These are phyloP conservation scores for Sclerotinia glacialis DNA, from an alignment of 2,329 filamentous ascomycete species.

Conservation along the genomic window DNA sequence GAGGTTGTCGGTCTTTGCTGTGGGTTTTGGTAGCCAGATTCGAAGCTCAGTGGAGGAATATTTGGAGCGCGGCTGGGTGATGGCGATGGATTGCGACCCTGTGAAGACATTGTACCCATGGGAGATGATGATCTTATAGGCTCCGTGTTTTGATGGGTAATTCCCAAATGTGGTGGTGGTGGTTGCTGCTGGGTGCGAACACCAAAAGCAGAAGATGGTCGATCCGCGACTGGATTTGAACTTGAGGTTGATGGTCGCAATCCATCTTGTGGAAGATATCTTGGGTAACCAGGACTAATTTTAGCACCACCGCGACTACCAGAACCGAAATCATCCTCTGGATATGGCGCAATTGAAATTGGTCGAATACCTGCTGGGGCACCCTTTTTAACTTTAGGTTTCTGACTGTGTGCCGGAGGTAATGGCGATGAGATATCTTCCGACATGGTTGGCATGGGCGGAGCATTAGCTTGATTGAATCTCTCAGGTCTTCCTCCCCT, in stretches of 20 bases:
- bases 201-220: slow-evolving; percentile 48
- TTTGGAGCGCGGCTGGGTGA: slow-evolving; percentile 13
- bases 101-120: slow-evolving; percentile 47
- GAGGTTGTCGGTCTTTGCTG: slow-evolving; percentile 21
- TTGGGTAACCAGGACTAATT: slow-evolving; percentile 9
- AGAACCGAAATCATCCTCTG: slow-evolving; percentile 56
- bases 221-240: slow-evolving; percentile 45
- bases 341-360: slow-evolving; percentile 60
- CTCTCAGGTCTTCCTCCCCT: slow-evolving; percentile 59
- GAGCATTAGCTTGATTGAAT: slow-evolving; percentile 47
- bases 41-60: slow-evolving; percentile 20
- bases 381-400: slow-evolving; percentile 19
- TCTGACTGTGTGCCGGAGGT: slow-evolving; percentile 30
- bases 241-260: slow-evolving; percentile 35
- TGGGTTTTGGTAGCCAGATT: slow-evolving; percentile 21
- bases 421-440: slow-evolving; percentile 33
- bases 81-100: slow-evolving; percentile 30
- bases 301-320: slow-evolving; percentile 4
- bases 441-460: slow-evolving; percentile 36
- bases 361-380: slow-evolving; percentile 26
- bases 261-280: slow-evolving; percentile 45
- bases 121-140: slow-evolving; percentile 46
- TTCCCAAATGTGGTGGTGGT: slow-evolving; percentile 24
- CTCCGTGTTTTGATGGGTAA: slow-evolving; percentile 25
- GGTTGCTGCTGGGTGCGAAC: slow-evolving; percentile 43